Conservation (phyloP, 31 red algal genomes). For the Bonnemaisonia californica region DNA sequence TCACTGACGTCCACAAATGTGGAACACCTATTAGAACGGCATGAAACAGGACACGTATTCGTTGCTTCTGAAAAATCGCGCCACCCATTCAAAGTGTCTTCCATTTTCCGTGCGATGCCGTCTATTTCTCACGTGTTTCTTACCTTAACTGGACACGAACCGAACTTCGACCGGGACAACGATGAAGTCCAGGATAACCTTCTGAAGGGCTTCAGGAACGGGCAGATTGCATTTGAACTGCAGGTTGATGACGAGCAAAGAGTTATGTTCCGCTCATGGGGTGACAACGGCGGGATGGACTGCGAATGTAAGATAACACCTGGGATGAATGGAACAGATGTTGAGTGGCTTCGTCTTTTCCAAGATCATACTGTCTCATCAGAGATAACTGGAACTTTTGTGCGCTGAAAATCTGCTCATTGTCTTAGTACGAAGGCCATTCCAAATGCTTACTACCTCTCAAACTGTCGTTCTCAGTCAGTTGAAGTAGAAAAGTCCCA, state of each 20-base stretch:
- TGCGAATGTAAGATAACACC: conserved; percentile 60
- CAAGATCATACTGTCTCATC: background rate
- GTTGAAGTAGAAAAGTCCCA: too few relatives aligned
- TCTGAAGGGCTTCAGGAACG: conserved; percentile 61
- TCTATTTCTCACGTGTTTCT: conserved; percentile 44
- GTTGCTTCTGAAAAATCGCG: conserved; percentile 65
- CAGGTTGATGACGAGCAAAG: conserved; percentile 45
- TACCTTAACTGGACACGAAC: conserved; percentile 33
- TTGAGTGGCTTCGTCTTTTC: conserved; percentile 42
- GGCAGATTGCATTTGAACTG: conserved; percentile 60
- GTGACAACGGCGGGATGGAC: conserved; percentile 41
- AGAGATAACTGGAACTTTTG: background rate
- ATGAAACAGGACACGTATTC: conserved; percentile 43
- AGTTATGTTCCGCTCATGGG: conserved; percentile 77
- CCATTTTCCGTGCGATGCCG: conserved; percentile 47
- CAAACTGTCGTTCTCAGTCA: too few relatives aligned
- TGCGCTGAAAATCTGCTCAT: background rate
- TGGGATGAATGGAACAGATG: conserved; percentile 48
- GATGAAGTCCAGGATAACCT: conserved; percentile 59
- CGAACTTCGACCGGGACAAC: conserved; percentile 37
- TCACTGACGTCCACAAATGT: conserved; percentile 18
- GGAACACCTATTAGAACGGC: conserved; percentile 29
- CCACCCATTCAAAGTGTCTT: conserved; percentile 39
- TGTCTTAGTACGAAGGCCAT: background rate
- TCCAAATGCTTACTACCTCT: too few relatives aligned